These are phyloP conservation scores for Arctium minus DNA, from an alignment of 129 eudicot species.

Conservation along the genomic window DNA sequence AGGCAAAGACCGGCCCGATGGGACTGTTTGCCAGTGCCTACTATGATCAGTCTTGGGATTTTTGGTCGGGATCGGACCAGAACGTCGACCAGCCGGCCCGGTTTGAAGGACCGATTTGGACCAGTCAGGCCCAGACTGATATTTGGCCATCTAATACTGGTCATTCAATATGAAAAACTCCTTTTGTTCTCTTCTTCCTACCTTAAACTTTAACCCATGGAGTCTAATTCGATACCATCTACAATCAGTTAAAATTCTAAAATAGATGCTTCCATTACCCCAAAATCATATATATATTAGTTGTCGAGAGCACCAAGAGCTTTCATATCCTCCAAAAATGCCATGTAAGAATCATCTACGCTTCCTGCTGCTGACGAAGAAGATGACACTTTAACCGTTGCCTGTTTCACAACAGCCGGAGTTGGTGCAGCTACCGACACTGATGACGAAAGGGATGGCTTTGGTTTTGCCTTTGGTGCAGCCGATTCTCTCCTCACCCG, in stretches of 20 bases:
- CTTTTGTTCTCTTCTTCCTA: slow-evolving; percentile 8
- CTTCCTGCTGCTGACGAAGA: slow-evolving; percentile 26
- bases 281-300: slow-evolving; percentile 23
- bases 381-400: slow-evolving; percentile 26
- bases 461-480: slow-evolving; percentile 71
- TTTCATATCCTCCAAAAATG: slow-evolving; percentile 97
- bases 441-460: slow-evolving; percentile 45
- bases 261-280: neutral
- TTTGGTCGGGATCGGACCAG: no score
- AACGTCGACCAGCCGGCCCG: no score
- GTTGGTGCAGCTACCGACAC: slow-evolving; percentile 37
- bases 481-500: slow-evolving; percentile 94
- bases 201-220: slow-evolving; percentile 1
- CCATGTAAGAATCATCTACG: slow-evolving; percentile 87
- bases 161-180: neutral
- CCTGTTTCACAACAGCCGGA: slow-evolving; percentile 53
- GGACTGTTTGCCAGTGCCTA: no score
- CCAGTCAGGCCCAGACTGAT: no score
- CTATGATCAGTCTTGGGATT: no score
- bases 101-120: no score
- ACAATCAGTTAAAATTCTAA: neutral
- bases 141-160: no score
- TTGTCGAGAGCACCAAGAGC: slow-evolving; percentile 95
- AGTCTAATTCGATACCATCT: neutral
- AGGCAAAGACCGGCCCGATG: no score